Evolutionary conservation across 345 rosid species (phyloP), one percentile per base, ranked within the genome.

Genomic region (Gossypium arboreum): DNA sequence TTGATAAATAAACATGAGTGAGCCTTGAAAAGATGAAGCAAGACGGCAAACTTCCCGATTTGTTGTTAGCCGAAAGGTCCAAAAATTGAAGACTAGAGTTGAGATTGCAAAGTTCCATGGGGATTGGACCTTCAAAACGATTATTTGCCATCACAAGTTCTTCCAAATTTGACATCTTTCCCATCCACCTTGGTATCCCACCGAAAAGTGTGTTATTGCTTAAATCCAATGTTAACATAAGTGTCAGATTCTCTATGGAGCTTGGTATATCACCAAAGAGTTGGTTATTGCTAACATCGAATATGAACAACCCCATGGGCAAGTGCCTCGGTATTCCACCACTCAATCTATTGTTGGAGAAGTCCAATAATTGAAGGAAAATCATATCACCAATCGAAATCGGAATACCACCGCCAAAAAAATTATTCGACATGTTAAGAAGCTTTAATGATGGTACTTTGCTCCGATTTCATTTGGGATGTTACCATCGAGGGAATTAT

Each of bases 311-410:
- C 3, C 18, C 2, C 55, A 51, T 51, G 55, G 55, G n/a, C 18
- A 51, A 51, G 18, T 15, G 9, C 62, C 4, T 5, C 1, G 34
- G 29, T 57, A 57, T 22, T 10, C 7, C 62, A 11, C 62, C 62
- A 3, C 29, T n/a, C 62, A 57, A 57, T 22, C 11, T 22, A 11
- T 57, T 22, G 29, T 22, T 22, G 6, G 62, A 22, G 1, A 57
- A 57, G 62, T 57, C 29, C 27, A 56, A 20, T 0, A 0, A 0
- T 9, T 3, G 0, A 1, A 57, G 29, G 12, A 0, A 22, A 22
- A 10, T 22, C 29, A 57, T 20, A 11, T 57, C 15, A 57, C 62
- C 62, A 0, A 22, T 3, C 6, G 34, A 57, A 22, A 7, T 2
- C 0, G 62, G 62, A 22, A 57, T 22, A 13, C 16, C 12, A 10